A percentile compares a stretch with the other conserved stretches of the same genome.
phyloP scores from a whole-genome alignment of 2,329 filamentous ascomycete species.

The Phyllosticta citrichinensis region DNA sequence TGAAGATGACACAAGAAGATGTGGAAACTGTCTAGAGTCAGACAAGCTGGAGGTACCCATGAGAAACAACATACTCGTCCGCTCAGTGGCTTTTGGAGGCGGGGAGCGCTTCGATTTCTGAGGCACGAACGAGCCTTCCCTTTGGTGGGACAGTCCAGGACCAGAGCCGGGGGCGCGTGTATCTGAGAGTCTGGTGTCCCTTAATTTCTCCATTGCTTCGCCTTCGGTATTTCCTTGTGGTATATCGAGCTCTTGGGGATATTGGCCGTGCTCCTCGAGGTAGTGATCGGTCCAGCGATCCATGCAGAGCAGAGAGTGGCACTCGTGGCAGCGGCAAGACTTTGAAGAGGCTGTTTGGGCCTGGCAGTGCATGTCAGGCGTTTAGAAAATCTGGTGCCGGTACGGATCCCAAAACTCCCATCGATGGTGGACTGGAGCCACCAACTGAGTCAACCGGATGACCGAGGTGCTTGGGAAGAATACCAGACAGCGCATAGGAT shows the following conservation, averaged over 20 bases:
- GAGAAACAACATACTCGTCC: not conserved
- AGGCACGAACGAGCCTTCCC: not conserved
- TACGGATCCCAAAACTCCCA: conserved; percentile 4
- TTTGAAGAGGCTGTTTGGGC: not conserved
- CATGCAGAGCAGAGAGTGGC: not conserved
- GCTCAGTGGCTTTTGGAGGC: not conserved
- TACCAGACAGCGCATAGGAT: conserved; percentile 6
- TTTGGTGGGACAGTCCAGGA: not conserved
- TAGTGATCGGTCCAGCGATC: not conserved
- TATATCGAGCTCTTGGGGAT: not conserved
- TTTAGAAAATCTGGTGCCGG: not conserved
- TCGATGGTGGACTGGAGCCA: conserved; percentile 9
- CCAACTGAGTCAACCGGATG: conserved; percentile 2
- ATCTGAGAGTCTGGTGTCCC: not conserved
- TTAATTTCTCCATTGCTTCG: not conserved
- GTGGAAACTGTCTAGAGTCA: not conserved
- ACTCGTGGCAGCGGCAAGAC: not conserved
- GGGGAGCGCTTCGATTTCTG: not conserved
- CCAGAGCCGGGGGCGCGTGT: not conserved
- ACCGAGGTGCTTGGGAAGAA: not conserved
- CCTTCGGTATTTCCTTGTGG: not conserved
- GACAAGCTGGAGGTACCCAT: not conserved
- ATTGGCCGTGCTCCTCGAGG: not conserved
- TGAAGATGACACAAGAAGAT: not conserved
- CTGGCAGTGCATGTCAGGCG: conserved; percentile 2